A percentile compares a stretch with the other conserved stretches of the same genome.
Conservation (phyloP, 2,329 filamentous ascomycete genomes). For the Pestalotiopsis sp. region DNA sequence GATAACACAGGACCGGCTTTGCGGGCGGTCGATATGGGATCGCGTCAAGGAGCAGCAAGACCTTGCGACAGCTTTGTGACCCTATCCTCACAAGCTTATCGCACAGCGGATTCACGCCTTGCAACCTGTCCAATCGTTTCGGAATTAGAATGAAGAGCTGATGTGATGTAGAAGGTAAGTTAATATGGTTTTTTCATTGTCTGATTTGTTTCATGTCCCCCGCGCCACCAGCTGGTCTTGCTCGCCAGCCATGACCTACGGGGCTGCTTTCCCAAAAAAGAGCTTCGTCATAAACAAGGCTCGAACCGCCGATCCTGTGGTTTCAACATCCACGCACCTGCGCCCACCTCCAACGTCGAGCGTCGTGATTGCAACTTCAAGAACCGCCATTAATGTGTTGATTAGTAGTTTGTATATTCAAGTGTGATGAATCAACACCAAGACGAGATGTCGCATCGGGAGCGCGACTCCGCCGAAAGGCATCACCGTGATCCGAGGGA, state of each 20-base stretch:
- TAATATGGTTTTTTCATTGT: neutral
- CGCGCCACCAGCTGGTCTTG: neutral
- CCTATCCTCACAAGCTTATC: conserved; percentile 1
- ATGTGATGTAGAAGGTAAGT: conserved; percentile 12
- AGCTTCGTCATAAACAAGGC: neutral
- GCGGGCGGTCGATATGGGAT: conserved; percentile 3
- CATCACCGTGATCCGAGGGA: conserved; percentile 61
- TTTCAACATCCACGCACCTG: neutral
- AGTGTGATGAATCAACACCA: conserved; percentile 33
- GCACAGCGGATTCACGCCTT: neutral
- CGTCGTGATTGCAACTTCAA: neutral
- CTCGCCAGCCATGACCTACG: neutral
- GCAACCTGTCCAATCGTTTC: neutral
- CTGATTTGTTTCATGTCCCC: neutral
- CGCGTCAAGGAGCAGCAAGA: conserved; percentile 4
- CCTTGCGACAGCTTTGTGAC: conserved; percentile 11
- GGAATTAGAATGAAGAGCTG: conserved; percentile 6
- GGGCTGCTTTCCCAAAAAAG: neutral
- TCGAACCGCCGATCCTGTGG: neutral
- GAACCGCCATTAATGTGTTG: neutral
- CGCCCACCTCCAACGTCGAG: neutral
- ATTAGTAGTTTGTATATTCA: neutral
- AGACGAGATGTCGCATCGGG: conserved; percentile 54
- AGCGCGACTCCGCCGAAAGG: conserved; percentile 66
- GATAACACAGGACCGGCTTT: conserved; percentile 4